These are phyloP conservation scores for Cyberlindnera saturnus DNA, from an alignment of 805 yeast species.

Conservation along the genomic window DNA sequence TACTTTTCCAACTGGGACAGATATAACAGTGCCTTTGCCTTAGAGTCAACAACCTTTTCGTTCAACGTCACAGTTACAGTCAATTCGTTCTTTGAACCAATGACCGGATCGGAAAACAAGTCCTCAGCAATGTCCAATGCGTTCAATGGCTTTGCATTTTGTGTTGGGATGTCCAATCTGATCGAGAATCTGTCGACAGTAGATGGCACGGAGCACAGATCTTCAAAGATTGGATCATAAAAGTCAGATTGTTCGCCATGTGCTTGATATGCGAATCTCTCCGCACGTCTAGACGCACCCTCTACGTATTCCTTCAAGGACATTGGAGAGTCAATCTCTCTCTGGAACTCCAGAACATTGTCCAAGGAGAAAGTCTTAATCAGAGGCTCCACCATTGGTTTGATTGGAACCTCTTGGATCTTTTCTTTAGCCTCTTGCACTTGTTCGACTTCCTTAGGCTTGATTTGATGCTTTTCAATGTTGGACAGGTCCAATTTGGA, in stretches of 20 bases:
- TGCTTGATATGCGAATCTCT: slow-evolving; percentile 34
- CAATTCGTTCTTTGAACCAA: slow-evolving; percentile 21
- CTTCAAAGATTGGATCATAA: slow-evolving; percentile 57
- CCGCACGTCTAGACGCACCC: slow-evolving; percentile 42
- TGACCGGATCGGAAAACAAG: slow-evolving; percentile 14
- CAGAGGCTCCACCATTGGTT: slow-evolving; percentile 29
- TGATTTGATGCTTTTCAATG: slow-evolving; percentile 35
- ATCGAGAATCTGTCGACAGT: slow-evolving; percentile 39
- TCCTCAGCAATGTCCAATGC: slow-evolving; percentile 23
- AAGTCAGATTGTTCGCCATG: slow-evolving; percentile 37
- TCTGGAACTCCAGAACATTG: slow-evolving; percentile 23
- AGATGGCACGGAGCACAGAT: slow-evolving; percentile 40
- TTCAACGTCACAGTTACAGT: slow-evolving; percentile 31
- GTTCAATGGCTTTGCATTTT: slow-evolving; percentile 9
- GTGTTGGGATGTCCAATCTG: slow-evolving; percentile 23
- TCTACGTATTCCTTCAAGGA: slow-evolving; percentile 28
- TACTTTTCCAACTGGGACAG: slow-evolving; percentile 16
- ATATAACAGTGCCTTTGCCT: slow-evolving; percentile 35
- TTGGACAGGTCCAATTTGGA: slow-evolving; percentile 69
- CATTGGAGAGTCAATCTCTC: slow-evolving; percentile 19
- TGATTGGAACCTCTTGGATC: slow-evolving; percentile 11
- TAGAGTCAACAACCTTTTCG: slow-evolving; percentile 35
- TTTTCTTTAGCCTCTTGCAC: slow-evolving; percentile 12
- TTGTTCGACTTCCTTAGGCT: slow-evolving; percentile 23
- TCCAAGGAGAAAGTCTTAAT: slow-evolving; percentile 26